Base-by-base conservation (phyloP, 495 filamentous ascomycete genomes). In the Cercophora sp. region DNA sequence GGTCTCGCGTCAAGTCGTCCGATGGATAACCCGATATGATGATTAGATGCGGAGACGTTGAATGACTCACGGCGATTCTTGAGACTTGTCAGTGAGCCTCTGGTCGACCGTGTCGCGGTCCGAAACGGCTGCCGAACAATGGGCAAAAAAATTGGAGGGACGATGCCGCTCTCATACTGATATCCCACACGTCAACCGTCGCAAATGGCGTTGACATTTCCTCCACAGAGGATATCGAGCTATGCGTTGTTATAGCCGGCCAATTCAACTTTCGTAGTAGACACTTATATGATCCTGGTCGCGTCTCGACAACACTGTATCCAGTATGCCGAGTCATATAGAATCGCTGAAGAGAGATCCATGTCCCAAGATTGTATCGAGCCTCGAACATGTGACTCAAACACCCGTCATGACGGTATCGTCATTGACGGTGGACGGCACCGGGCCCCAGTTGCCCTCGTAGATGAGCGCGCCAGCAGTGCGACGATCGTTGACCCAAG, bases 381-480 rank as follows among this genome's bases (percentile, higher is more conserved):
- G 27, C 44, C 29, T 42, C 24, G 35, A 8, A 39, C 50, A 15
- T 20, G 40, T 11, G 19, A 37, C 48, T 72, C 58, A 76, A 41
- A 74, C 70, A 51, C 71, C 75, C 1, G 62, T 77, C 75, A 78
- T 78, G 51, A 71, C 72, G 9, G 73, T 71, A 49, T 78, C 75
- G 26, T 70, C 57, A 15, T 63, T 45, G 32, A 56, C 55, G 58
- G 37, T 19, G 10, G 18, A 43, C 59, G 16, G 56, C 22, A 3
- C 60, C 13, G 91, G 93, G 1, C 93, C 93, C 88, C 89, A 98
- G 64, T 89, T 91, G 58, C 93, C 94, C 72, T 98, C 93, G 55
- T 85, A 97, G 44, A 96, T 83, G 8, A 88, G 94, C 19, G 94
- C 94, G 23, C 88, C 87, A 20, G 89, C 88, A 39, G 84, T 82